phyloP scores from a whole-genome alignment of 2,329 filamentous ascomycete genomes.

The Sphaerulina musiva region DNA sequence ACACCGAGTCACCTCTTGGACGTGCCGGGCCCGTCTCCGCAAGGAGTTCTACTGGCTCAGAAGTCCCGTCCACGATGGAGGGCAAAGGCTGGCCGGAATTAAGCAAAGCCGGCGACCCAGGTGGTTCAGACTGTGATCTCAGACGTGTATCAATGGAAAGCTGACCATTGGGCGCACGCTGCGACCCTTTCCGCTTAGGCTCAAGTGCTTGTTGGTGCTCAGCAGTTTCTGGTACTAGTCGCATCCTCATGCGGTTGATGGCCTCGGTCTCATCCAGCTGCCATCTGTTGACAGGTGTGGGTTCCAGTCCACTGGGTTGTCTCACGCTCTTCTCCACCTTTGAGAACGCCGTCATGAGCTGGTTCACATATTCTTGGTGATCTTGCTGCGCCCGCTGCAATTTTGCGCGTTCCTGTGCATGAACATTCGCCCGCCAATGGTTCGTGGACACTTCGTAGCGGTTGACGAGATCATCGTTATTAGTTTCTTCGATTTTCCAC shows the following conservation, averaged over 20 bases:
- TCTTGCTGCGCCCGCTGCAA: slow-evolving; percentile 85
- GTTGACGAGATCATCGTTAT: slow-evolving; percentile 63
- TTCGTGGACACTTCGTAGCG: slow-evolving; percentile 82
- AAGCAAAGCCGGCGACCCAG: slow-evolving; percentile 16
- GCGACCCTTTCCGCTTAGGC: slow-evolving; percentile 68
- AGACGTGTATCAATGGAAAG: slow-evolving; percentile 29
- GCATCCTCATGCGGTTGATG: slow-evolving; percentile 85
- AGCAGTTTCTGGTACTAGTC: slow-evolving; percentile 71
- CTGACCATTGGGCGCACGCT: slow-evolving; percentile 36
- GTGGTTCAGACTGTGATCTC: slow-evolving; percentile 25
- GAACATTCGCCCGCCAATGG: slow-evolving; percentile 94
- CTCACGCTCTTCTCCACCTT: slow-evolving; percentile 73
- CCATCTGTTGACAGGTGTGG: slow-evolving; percentile 66
- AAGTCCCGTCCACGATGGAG: slow-evolving; percentile 12
- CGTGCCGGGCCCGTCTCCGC: slow-evolving; percentile 11
- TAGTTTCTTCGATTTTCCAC: slow-evolving; percentile 66
- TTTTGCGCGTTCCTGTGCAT: slow-evolving; percentile 83
- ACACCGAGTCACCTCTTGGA: slow-evolving; percentile 39
- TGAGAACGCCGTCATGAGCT: slow-evolving; percentile 66
- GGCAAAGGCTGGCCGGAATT: slow-evolving; percentile 11
- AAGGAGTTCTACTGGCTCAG: slow-evolving; percentile 24
- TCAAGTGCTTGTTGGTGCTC: slow-evolving; percentile 67
- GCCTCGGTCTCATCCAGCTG: slow-evolving; percentile 93
- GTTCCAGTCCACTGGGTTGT: slow-evolving; percentile 74
- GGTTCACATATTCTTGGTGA: slow-evolving; percentile 81